Base-by-base conservation (phyloP, 495 filamentous ascomycete species). In the Melanomma pulvis-pyrius region DNA sequence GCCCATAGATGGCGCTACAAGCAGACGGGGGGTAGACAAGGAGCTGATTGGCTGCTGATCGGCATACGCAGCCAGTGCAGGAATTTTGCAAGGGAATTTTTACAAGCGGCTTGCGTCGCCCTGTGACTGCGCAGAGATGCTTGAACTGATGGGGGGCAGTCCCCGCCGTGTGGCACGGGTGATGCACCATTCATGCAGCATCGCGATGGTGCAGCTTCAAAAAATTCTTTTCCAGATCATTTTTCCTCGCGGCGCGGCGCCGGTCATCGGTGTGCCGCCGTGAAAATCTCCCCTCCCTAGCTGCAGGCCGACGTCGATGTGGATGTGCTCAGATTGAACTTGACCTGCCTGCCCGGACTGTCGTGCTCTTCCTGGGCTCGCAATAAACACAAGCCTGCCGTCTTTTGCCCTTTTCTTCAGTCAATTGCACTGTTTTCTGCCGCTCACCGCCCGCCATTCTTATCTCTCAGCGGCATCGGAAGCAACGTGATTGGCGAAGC, bases 91-190 rank as follows among this genome's bases (percentile, higher is more conserved):
- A 36, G 32, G 32, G 6, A 36, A 36, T 57, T 58, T 65, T 52
- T 55, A 25, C 52, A 51, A 52, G 29, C 41, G 17, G 26, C 39
- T 56, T 21, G 47, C 49, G n/a, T 51, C 34, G 61, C 51, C 62
- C 58, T 65, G 62, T 65, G 63, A 60, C 56, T 22, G n/a, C 13
- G 63, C 54, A 67, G 28, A 60, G 47, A 46, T 48, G n/a, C 61
- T 48, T 21, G 54, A 9, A 15, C 30, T 47, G 55, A 28, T 24
- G 21, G 30, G n/a, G 30, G 25, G 30, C 36, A 7, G 19, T 46
- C 50, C 47, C 56, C 55, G 57, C 49, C 15, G 21, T 17, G 39
- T 15, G 47, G 34, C 55, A 29, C 46, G 19, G 13, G 55, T 59
- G 55, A 52, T 66, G 63, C 63, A 59, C 60, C 60, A 29, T 52